A percentile compares a stretch with the other conserved stretches of the same genome.
phyloP scores from a whole-genome alignment of 768 basidiomycete genomes.

The Phallus indusiatus region DNA sequence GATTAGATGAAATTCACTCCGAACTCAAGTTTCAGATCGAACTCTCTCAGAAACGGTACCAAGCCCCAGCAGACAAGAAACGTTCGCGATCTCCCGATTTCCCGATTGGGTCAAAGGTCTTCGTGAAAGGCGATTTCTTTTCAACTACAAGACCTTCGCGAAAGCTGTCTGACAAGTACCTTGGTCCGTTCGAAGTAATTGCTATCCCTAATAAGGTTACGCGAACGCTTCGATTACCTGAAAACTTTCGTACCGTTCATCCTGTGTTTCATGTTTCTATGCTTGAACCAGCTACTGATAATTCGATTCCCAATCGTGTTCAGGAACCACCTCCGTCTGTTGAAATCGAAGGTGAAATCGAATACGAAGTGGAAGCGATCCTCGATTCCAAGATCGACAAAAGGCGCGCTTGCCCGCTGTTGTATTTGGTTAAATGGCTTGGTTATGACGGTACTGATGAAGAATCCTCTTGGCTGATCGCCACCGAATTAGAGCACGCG shows the following conservation, averaged over 20 bases:
- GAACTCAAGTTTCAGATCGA: background rate
- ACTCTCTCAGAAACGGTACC: background rate
- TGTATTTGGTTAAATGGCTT: background rate
- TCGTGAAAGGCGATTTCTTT: background rate
- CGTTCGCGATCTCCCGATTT: background rate
- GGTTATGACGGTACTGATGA: background rate
- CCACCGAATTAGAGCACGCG: background rate
- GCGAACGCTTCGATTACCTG: constrained; percentile 3
- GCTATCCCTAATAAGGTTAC: too few relatives aligned
- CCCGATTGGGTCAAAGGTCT: background rate
- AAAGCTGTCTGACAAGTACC: background rate
- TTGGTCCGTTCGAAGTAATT: background rate
- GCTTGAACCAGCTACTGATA: too few relatives aligned
- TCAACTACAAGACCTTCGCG: background rate
- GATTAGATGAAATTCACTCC: background rate
- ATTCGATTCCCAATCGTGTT: background rate
- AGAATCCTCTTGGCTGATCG: background rate
- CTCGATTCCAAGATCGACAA: constrained; percentile 12
- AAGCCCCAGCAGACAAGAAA: too few relatives aligned
- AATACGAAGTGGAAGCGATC: constrained; percentile 13
- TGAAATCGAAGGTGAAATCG: constrained; percentile 8
- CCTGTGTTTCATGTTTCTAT: too few relatives aligned
- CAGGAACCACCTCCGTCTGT: constrained; percentile 9
- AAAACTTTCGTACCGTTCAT: too few relatives aligned
- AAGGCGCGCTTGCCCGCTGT: background rate